These are phyloP conservation scores for Pseudogymnoascus sp. DNA, from an alignment of 2,329 filamentous ascomycete genomes.

Conservation along the genomic window DNA sequence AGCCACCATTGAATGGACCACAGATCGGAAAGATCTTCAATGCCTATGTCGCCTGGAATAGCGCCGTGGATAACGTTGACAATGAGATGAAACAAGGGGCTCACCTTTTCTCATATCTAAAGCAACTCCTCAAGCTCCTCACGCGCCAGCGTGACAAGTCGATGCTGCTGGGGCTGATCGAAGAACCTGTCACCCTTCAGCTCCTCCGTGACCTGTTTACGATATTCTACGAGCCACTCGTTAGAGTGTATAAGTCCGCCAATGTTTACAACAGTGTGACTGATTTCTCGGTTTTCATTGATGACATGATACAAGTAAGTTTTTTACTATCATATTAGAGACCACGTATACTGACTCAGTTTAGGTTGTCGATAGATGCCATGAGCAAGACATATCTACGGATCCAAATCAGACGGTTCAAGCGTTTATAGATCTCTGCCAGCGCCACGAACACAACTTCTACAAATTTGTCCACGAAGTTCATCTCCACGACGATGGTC, in stretches of 20 bases:
- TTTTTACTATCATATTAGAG: background rate
- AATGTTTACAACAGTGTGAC: slow-evolving; percentile 98
- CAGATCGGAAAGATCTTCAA: slow-evolving; percentile 86
- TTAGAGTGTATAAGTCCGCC: slow-evolving; percentile 95
- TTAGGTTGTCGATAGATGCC: slow-evolving; percentile 55
- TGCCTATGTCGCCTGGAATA: slow-evolving; percentile 92
- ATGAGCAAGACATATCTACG: slow-evolving; percentile 73
- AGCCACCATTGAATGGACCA: slow-evolving; percentile 59
- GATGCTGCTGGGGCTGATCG: slow-evolving; percentile 94
- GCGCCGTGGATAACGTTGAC: slow-evolving; percentile 83
- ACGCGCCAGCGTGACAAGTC: slow-evolving; percentile 87
- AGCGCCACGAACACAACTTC: slow-evolving; percentile 90
- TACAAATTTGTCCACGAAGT: slow-evolving; percentile 99
- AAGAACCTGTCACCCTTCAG: slow-evolving; percentile 95
- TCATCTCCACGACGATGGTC: slow-evolving; percentile 89
- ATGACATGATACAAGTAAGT: slow-evolving; percentile 77
- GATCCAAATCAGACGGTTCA: slow-evolving; percentile 98
- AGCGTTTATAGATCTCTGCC: slow-evolving; percentile 93
- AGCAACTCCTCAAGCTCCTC: slow-evolving; percentile 87
- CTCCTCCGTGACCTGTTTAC: slow-evolving; percentile 94
- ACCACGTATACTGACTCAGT: slow-evolving; percentile 14
- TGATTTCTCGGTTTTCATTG: slow-evolving; percentile 86
- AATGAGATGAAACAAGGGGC: slow-evolving; percentile 83
- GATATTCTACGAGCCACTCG: slow-evolving; percentile 96
- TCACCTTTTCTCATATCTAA: slow-evolving; percentile 86